A percentile compares a stretch with the other conserved stretches of the same genome.
Conservation (phyloP, 768 basidiomycete genomes). For the Lactifluus piperatus region DNA sequence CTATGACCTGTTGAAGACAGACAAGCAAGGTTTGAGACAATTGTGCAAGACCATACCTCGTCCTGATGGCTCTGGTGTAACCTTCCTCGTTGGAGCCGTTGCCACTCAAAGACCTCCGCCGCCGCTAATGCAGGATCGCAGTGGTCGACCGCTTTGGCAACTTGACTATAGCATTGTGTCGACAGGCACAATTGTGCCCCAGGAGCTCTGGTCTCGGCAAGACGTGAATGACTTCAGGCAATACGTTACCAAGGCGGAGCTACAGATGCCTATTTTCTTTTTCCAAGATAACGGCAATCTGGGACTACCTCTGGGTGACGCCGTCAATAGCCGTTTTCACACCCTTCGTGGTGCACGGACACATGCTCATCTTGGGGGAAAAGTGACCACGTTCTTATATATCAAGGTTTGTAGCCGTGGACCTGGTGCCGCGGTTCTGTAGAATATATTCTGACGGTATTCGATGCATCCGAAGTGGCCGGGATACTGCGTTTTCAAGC, state of each 20-base stretch:
- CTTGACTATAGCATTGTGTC: background rate
- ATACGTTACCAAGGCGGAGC: too few relatives aligned
- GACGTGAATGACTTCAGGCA: too few relatives aligned
- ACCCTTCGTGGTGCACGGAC: background rate
- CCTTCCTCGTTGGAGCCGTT: background rate
- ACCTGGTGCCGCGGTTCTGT: background rate
- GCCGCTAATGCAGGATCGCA: background rate
- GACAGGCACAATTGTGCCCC: slow-evolving; percentile 8
- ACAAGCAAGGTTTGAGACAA: background rate
- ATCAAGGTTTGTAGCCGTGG: slow-evolving; percentile 3
- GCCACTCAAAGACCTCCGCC: background rate
- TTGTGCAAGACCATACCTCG: background rate
- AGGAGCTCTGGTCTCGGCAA: slow-evolving; percentile 5
- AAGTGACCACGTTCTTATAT: background rate
- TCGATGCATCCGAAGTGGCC: slow-evolving; percentile 4
- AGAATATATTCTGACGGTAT: background rate
- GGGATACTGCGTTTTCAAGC: slow-evolving; percentile 1
- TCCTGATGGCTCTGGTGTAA: background rate
- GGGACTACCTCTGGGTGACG: background rate
- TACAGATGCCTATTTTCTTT: too few relatives aligned
- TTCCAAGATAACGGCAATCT: background rate
- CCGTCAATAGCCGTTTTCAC: background rate
- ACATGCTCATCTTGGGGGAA: slow-evolving; percentile 4
- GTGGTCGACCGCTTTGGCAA: background rate
- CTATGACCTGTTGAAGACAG: slow-evolving; percentile 4